phyloP scores from a whole-genome alignment of 176 grass and related monocot species.

The Triticum urartu region DNA sequence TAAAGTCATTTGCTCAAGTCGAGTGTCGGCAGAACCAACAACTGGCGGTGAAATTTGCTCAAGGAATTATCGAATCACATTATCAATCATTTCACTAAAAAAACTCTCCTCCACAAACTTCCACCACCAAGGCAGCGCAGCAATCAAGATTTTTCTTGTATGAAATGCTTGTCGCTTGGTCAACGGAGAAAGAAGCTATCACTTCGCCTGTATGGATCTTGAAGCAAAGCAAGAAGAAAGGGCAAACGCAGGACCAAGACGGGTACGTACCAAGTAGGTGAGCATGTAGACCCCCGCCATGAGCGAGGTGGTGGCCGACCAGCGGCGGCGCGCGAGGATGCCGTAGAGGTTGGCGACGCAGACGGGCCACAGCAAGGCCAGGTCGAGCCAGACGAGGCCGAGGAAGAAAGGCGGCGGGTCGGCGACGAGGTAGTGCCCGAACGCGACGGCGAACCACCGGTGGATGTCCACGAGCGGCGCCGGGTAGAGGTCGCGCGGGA shows the following conservation, averaged over 20 bases:
- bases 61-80: too few species aligned
- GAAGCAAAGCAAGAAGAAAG: background rate
- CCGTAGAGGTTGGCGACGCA: background rate
- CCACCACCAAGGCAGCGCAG: too few species aligned
- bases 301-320: background rate
- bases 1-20: too few species aligned
- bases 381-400: slow-evolving; percentile 1
- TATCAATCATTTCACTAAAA: background rate
- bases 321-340: background rate
- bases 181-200: background rate
- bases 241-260: background rate
- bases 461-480: background rate
- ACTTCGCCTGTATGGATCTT: background rate
- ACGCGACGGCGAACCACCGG: background rate
- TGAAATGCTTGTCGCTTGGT: background rate
- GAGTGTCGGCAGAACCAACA: too few species aligned
- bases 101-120: background rate
- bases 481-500: background rate
- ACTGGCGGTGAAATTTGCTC: too few species aligned
- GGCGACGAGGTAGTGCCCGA: background rate
- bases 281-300: background rate
- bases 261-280: background rate
- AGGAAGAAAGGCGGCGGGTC: background rate
- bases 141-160: too few species aligned
- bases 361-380: background rate